A percentile compares a stretch with the other conserved stretches of the same genome.
Evolutionary conservation across 257 asterid genomes (phyloP).

Genomic region (Anisodus acutangulus): DNA sequence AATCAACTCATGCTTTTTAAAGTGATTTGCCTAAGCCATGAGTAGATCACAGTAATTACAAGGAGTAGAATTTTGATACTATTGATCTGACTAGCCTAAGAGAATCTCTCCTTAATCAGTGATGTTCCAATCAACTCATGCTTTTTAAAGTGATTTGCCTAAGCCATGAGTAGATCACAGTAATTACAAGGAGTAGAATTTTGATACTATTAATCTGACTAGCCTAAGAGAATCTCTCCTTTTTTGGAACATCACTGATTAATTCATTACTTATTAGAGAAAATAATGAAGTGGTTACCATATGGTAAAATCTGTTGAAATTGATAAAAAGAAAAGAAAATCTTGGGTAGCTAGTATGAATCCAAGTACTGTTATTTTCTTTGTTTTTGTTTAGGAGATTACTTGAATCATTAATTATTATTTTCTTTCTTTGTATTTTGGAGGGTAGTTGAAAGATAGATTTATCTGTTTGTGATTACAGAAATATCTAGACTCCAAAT

Average conservation of each 20-base stretch:
- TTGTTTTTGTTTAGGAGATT: background rate
- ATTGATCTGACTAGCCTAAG: background rate
- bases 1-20: slow-evolving; percentile 2
- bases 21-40: slow-evolving; percentile 10
- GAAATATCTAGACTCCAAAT: background rate
- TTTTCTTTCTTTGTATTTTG: background rate
- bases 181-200: background rate
- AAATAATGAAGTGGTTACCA: background rate
- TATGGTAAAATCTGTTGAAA: background rate
- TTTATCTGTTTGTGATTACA: background rate
- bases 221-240: background rate
- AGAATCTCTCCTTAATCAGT: background rate
- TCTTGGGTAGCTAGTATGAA: background rate
- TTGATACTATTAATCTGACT: background rate
- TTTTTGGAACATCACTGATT: background rate
- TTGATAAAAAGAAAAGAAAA: background rate
- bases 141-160: slow-evolving; percentile 17
- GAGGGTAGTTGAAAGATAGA: background rate
- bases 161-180: slow-evolving; percentile 1
- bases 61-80: background rate
- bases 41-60: background rate
- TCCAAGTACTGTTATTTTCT: background rate
- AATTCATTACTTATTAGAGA: background rate
- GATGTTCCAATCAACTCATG: background rate
- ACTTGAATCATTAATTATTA: background rate